These are phyloP conservation scores for Epichloe typhina DNA, from an alignment of 2,329 filamentous ascomycete species.

Conservation along the genomic window DNA sequence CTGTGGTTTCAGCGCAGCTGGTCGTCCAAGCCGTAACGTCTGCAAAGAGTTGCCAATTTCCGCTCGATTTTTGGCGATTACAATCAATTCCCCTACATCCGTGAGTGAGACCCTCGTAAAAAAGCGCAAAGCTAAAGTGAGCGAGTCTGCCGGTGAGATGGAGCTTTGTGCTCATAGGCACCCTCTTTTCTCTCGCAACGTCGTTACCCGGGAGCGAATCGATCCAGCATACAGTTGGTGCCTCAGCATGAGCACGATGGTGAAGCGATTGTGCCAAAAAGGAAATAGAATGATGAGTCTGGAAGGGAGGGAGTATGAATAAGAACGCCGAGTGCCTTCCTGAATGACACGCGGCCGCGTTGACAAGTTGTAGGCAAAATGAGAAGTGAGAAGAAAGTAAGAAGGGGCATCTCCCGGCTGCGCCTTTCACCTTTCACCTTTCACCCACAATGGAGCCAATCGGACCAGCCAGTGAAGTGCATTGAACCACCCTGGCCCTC, in stretches of 20 bases:
- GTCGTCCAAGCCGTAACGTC: not conserved
- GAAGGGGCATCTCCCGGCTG: conserved; percentile 1
- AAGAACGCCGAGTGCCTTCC: not conserved
- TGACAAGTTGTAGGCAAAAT: conserved; percentile 3
- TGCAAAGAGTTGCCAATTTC: not conserved
- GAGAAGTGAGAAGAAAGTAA: conserved; percentile 1
- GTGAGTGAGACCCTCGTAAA: not conserved
- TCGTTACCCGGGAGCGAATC: not conserved
- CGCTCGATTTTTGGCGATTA: too few species aligned
- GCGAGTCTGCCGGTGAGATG: not conserved
- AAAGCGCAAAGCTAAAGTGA: not conserved
- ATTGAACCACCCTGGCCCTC: conserved; percentile 9
- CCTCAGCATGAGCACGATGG: not conserved
- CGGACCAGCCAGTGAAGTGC: not conserved
- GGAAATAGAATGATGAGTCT: not conserved
- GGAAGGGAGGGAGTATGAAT: not conserved
- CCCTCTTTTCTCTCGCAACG: not conserved
- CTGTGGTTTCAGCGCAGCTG: not conserved
- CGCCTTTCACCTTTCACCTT: not conserved
- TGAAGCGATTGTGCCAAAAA: not conserved
- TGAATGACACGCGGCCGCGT: not conserved
- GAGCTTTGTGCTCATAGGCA: not conserved
- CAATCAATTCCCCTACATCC: not conserved
- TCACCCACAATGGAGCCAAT: conserved; percentile 1
- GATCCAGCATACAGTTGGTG: not conserved